These are phyloP conservation scores for Leccinum broughii DNA, from an alignment of 768 basidiomycete species.

Conservation along the genomic window DNA sequence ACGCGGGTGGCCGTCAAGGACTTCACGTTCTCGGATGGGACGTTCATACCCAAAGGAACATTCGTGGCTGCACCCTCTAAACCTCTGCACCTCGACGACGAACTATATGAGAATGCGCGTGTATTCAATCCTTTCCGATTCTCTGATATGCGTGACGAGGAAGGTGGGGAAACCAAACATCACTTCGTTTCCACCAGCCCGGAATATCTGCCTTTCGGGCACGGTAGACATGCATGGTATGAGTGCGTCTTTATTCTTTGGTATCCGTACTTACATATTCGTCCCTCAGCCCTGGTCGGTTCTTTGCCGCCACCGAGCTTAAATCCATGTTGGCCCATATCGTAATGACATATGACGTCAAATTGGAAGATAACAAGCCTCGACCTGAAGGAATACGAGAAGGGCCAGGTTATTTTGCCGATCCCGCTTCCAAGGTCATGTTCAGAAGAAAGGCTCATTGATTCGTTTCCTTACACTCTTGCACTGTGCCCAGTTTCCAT, in stretches of 20 bases:
- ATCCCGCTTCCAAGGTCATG: not conserved
- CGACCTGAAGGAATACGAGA: not conserved
- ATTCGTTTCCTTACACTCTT: not conserved
- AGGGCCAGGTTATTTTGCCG: not conserved
- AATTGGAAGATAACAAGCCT: not conserved
- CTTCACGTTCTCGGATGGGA: slow-evolving; percentile 40
- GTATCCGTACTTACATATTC: not conserved
- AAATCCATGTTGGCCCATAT: not conserved
- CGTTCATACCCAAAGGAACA: slow-evolving; percentile 15
- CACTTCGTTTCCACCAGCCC: not conserved
- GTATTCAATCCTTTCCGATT: slow-evolving; percentile 52
- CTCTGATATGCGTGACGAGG: slow-evolving; percentile 36
- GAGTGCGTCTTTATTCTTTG: not conserved
- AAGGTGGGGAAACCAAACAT: slow-evolving; percentile 22
- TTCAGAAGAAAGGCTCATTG: not conserved
- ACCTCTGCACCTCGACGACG: slow-evolving; percentile 23
- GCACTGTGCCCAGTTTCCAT: too few relatives aligned
- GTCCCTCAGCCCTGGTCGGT: slow-evolving; percentile 9
- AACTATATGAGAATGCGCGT: slow-evolving; percentile 34
- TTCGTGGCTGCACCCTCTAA: slow-evolving; percentile 28
- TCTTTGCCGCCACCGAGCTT: slow-evolving; percentile 8
- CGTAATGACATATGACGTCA: not conserved
- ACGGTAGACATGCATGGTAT: slow-evolving; percentile 7
- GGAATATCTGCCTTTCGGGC: not conserved
- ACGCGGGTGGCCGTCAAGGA: slow-evolving; percentile 33